Conservation (phyloP, 83 land plant genomes). For the Larix sibirica region DNA sequence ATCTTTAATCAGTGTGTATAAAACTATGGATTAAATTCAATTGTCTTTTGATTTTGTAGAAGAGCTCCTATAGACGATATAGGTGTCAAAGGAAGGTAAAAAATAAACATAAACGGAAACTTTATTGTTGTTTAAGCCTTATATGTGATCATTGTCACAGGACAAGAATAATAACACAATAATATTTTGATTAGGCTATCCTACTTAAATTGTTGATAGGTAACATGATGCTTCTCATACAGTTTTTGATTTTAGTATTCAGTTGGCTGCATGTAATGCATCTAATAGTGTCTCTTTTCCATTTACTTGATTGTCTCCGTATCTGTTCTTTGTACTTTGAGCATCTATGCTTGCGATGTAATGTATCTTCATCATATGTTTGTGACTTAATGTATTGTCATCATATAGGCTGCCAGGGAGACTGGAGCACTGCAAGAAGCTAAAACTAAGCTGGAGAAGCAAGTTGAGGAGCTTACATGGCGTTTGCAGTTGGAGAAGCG, state of each 20-base stretch:
- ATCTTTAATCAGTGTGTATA: too few species aligned
- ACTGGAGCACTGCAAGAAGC: slow-evolving; percentile 65
- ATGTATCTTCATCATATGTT: not conserved
- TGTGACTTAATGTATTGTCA: not conserved
- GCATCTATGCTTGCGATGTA: not conserved
- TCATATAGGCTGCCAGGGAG: slow-evolving; percentile 52
- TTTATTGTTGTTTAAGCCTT: too few species aligned
- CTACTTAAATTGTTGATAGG: not conserved
- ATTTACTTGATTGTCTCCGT: too few species aligned
- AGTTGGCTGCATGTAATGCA: not conserved
- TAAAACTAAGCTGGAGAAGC: slow-evolving; percentile 61
- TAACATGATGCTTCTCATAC: not conserved
- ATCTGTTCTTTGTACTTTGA: too few species aligned
- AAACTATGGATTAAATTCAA: too few species aligned
- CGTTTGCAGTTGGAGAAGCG: slow-evolving; percentile 62
- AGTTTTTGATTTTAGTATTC: not conserved
- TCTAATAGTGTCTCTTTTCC: not conserved
- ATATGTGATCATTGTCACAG: too few species aligned
- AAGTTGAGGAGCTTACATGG: slow-evolving; percentile 63
- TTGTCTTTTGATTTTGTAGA: too few species aligned
- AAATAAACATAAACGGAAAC: too few species aligned
- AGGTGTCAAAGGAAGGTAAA: too few species aligned
- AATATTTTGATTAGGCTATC: not conserved
- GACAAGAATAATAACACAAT: not conserved
- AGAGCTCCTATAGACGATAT: too few species aligned